These are phyloP conservation scores for Septoria linicola DNA, from an alignment of 2,329 filamentous ascomycete species.

Conservation along the genomic window DNA sequence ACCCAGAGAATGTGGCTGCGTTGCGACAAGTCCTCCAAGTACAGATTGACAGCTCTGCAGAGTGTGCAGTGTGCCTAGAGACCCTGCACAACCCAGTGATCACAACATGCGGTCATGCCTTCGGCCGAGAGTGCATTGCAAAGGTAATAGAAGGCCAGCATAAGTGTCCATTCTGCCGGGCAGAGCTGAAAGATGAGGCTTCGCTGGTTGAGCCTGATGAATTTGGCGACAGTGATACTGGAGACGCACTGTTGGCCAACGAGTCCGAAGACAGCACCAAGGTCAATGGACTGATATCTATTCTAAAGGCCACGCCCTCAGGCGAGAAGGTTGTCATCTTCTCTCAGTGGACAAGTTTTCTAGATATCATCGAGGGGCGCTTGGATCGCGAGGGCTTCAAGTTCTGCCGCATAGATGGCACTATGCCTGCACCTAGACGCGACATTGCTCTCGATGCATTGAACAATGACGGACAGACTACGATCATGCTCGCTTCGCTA, in stretches of 20 bases:
- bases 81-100: constrained; percentile 71
- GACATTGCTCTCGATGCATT: constrained; percentile 69
- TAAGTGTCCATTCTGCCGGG: constrained; percentile 82
- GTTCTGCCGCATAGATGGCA: constrained; percentile 75
- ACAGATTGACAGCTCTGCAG: constrained; percentile 75
- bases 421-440: constrained; percentile 68
- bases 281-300: constrained; percentile 73
- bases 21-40: constrained; percentile 74
- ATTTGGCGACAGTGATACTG: constrained; percentile 42
- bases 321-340: constrained; percentile 71
- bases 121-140: constrained; percentile 71
- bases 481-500: constrained; percentile 77
- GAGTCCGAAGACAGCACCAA: constrained; percentile 72
- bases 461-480: constrained; percentile 64
- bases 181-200: constrained; percentile 60
- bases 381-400: constrained; percentile 60
- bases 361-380: constrained; percentile 69
- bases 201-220: constrained; percentile 63
- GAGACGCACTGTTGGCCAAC: constrained; percentile 45
- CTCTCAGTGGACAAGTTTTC: constrained; percentile 74
- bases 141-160: constrained; percentile 71
- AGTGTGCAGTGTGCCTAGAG: constrained; percentile 81
- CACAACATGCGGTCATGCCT: constrained; percentile 79
- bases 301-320: constrained; percentile 66
- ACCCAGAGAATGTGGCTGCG: constrained; percentile 67